These are phyloP conservation scores for Dimargaris cristalligena DNA, from an alignment of 192 early-diverging fungal species.

Conservation along the genomic window DNA sequence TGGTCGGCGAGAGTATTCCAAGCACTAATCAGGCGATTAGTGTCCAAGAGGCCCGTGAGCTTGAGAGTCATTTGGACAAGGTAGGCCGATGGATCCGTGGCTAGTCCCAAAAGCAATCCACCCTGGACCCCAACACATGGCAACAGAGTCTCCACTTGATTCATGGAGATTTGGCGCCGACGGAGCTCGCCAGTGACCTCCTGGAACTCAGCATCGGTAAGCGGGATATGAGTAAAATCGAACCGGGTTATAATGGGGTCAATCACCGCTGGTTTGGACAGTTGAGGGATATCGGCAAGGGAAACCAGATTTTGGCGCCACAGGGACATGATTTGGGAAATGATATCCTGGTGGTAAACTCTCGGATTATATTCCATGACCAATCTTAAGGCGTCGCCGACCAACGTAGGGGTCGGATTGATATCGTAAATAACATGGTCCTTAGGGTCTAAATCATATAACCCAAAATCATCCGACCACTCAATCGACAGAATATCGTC, in stretches of 20 bases:
- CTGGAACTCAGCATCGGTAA: not conserved
- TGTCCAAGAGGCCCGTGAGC: not conserved
- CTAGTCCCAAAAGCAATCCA: not conserved
- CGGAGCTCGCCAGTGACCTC: not conserved
- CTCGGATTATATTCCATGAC: not conserved
- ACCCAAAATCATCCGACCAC: not conserved
- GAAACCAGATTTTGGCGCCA: not conserved
- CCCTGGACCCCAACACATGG: not conserved
- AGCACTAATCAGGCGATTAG: not conserved
- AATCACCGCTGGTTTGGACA: not conserved
- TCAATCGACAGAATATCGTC: not conserved
- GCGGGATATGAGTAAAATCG: not conserved
- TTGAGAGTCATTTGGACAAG: not conserved
- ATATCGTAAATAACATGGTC: not conserved
- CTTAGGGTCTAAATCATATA: not conserved
- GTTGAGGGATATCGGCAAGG: not conserved
- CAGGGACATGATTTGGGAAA: not conserved
- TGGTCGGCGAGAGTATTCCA: not conserved
- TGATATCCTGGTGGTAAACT: not conserved
- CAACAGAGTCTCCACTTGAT: not conserved
- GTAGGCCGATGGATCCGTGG: not conserved
- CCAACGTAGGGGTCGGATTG: not conserved
- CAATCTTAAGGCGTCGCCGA: not conserved
- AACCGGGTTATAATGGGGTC: not conserved
- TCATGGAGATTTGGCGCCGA: not conserved